Evolutionary conservation across 192 early-diverging fungal genomes (phyloP), one percentile per base, ranked within the genome.

Genomic region (Backusella circina): DNA sequence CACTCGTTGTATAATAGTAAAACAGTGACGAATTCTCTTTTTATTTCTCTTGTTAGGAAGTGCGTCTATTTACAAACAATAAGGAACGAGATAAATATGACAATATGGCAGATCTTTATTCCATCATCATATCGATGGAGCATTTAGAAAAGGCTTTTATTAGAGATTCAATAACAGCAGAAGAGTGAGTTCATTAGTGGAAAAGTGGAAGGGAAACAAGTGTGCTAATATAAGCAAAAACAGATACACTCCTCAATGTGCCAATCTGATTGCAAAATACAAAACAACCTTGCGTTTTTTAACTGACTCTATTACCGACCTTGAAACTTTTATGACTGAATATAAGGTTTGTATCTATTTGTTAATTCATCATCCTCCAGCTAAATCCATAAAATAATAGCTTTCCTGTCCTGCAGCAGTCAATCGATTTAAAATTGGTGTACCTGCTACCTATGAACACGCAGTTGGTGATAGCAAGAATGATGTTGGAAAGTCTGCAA

Each of bases 381-480:
- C n/a, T n/a, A n/a, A n/a, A n/a, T n/a, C n/a, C n/a, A n/a, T n/a
- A n/a, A n/a, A 71, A 13, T 67, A n/a, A 13, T 77, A 92, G 87
- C 80, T 97, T 35, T 87, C 87, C 41, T 96, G 95, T 71, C 93
- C 96, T 1, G 95, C 95, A 3, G 98, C 97, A 2, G 86, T 87
- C 18, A 91, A 93, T 69, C 85, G 97, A 36, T 83, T 99, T 70
- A 93, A 95, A 79, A 94, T 97, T n/a, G 98, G 98, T 0, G 95
- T 99, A 0, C 98, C 98, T 1, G 93, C 95, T 10, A 99, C 98
- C 0, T 89, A 96, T 37, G 98, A 99, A 78, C 97, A 98, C 85
- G 93, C 90, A 0, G 88, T 88, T 12, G 85, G 76, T 39, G 73
- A 85, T 8, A 73, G 77, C 39, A 57, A 71, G 61, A 76, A 84